These are phyloP conservation scores for Kodamaea hsintzibuensis DNA, from an alignment of 805 yeast species.

Conservation along the genomic window DNA sequence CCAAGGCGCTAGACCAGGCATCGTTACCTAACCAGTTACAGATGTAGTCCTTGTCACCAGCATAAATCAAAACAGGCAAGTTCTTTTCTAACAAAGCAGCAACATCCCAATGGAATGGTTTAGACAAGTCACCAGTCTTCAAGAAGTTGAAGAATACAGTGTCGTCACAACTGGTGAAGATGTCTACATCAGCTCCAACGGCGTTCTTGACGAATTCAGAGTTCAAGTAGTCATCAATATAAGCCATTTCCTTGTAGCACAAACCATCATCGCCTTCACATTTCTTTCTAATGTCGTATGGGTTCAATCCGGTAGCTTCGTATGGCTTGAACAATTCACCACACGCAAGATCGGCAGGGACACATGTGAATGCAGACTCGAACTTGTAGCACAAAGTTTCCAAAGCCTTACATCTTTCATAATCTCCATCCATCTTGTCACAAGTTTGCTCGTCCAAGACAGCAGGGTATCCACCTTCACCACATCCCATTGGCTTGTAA, in stretches of 20 bases:
- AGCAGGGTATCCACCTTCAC: constrained; percentile 45
- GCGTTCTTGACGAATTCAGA: constrained; percentile 52
- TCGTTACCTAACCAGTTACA: constrained; percentile 49
- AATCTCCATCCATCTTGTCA: constrained; percentile 33
- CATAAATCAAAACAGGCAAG: constrained; percentile 43
- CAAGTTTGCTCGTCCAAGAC: constrained; percentile 35
- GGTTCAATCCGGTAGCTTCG: constrained; percentile 55
- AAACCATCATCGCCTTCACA: constrained; percentile 50
- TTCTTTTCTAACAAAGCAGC: constrained; percentile 39
- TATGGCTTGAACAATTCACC: constrained; percentile 32
- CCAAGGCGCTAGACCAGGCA: constrained; percentile 35
- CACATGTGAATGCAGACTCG: constrained; percentile 38
- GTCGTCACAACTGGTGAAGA: constrained; percentile 48
- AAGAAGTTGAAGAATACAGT: constrained; percentile 50
- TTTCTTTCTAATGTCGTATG: constrained; percentile 59
- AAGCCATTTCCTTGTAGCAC: constrained; percentile 54
- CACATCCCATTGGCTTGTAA: constrained; percentile 48
- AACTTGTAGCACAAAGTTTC: constrained; percentile 31
- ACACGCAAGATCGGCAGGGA: constrained; percentile 40
- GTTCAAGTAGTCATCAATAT: constrained; percentile 54
- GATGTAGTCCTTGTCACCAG: constrained; percentile 48
- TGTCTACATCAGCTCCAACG: constrained; percentile 57
- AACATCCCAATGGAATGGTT: constrained; percentile 69
- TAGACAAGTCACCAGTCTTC: constrained; percentile 65
- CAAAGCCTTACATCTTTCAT: constrained; percentile 35